phyloP scores from a whole-genome alignment of 306 rosid genomes.

The Arachis hypogaea region DNA sequence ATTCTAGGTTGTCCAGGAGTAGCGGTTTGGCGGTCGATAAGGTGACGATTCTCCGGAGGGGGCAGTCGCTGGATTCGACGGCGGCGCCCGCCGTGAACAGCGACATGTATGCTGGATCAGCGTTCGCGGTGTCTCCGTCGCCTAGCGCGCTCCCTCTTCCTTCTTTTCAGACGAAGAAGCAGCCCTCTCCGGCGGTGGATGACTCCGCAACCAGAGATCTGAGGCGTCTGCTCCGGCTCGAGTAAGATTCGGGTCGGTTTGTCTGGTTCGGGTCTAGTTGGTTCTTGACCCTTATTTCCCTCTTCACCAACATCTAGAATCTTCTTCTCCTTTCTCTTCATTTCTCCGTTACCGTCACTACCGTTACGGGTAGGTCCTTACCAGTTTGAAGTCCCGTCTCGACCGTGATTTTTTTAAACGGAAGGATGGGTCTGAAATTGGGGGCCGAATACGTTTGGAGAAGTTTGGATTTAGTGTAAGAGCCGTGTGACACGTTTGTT shows the following conservation, averaged over 20 bases:
- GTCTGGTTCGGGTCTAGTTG: slow-evolving; percentile 11
- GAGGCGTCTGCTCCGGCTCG: slow-evolving; percentile 84
- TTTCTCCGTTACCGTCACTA: slow-evolving; percentile 23
- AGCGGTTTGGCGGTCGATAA: slow-evolving; percentile 51
- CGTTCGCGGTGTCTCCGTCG: slow-evolving; percentile 75
- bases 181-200: slow-evolving; percentile 43
- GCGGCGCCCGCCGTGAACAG: slow-evolving; percentile 35
- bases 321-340: slow-evolving; percentile 1
- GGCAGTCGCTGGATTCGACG: slow-evolving; percentile 71
- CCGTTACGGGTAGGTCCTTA: slow-evolving; percentile 26
- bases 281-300: background rate
- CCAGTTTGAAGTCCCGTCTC: slow-evolving; percentile 42
- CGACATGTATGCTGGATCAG: slow-evolving; percentile 89
- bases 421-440: slow-evolving; percentile 51
- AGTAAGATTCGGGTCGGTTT: slow-evolving; percentile 28
- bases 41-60: slow-evolving; percentile 74
- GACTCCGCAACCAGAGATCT: slow-evolving; percentile 85
- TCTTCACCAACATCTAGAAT: slow-evolving; percentile 8
- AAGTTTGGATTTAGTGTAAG: slow-evolving; percentile 6
- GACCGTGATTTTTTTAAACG: slow-evolving; percentile 79
- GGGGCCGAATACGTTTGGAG: slow-evolving; percentile 32
- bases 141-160: slow-evolving; percentile 89
- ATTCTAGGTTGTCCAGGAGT: slow-evolving; percentile 41
- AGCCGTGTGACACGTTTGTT: slow-evolving; percentile 1
- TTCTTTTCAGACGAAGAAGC: slow-evolving; percentile 64